These are phyloP conservation scores for Irpex lacteus DNA, from an alignment of 1,284 basidiomycete species.

Conservation along the genomic window DNA sequence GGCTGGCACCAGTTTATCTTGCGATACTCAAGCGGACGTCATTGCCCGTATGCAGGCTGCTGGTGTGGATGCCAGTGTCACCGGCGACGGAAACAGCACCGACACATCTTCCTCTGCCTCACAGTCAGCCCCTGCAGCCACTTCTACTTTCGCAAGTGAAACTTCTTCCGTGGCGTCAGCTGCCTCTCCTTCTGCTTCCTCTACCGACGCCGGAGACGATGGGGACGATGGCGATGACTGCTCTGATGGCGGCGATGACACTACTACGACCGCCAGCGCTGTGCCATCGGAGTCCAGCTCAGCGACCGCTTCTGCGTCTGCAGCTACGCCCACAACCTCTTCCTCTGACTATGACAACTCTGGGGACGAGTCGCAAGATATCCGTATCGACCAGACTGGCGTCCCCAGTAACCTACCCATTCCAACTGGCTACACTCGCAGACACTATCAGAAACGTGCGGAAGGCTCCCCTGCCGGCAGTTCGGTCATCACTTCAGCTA, in stretches of 20 bases:
- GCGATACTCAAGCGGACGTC: conserved; percentile 42
- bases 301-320: not conserved
- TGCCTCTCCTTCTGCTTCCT: conserved; percentile 3
- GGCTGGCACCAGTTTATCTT: conserved; percentile 46
- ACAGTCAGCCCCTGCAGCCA: not conserved
- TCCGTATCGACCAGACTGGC: not conserved
- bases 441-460: not conserved
- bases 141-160: not conserved
- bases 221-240: not conserved
- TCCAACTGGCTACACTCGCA: conserved; percentile 4
- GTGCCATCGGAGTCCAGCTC: not conserved
- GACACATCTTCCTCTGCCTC: conserved; percentile 1
- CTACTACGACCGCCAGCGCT: no score
- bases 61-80: conserved; percentile 45
- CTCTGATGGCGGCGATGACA: not conserved
- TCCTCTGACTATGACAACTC: not conserved
- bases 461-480: not conserved
- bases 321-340: not conserved
- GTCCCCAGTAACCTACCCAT: not conserved
- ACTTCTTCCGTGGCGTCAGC: conserved; percentile 8
- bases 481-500: not conserved
- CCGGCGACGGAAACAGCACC: conserved; percentile 25
- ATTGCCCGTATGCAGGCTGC: conserved; percentile 39
- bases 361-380: conserved; percentile 5
- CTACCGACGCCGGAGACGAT: conserved; percentile 9